A percentile compares a stretch with the other conserved stretches of the same genome.
phyloP scores from a whole-genome alignment of 2,329 filamentous ascomycete genomes.

The Plenodomus lindquistii region DNA sequence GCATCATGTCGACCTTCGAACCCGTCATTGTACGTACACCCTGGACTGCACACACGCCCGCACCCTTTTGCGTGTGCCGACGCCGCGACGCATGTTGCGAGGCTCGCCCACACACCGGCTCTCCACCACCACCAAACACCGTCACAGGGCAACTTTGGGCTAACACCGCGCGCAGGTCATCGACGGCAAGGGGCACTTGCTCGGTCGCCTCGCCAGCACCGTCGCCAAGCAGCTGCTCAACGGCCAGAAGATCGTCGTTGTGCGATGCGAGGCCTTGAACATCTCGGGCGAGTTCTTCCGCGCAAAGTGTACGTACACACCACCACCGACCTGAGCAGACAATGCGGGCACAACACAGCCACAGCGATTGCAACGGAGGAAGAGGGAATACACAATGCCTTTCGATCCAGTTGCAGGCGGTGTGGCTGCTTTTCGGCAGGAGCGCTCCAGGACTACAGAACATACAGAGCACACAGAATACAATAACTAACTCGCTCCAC shows the following conservation, averaged over 20 bases:
- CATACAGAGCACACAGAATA: conserved; percentile 7
- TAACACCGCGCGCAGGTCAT: conserved; percentile 65
- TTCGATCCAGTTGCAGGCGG: not conserved
- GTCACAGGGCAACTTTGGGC: conserved; percentile 18
- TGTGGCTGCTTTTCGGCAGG: conserved; percentile 16
- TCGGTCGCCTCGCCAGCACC: conserved; percentile 96
- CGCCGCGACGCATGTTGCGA: conserved; percentile 11
- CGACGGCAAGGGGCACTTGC: conserved; percentile 99
- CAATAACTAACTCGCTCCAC: conserved; percentile 43
- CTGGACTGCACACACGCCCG: conserved; percentile 15
- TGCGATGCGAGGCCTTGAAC: conserved; percentile 98
- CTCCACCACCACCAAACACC: conserved; percentile 7
- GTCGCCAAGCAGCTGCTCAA: conserved; percentile 99
- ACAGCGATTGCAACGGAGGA: conserved; percentile 11
- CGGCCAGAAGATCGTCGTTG: conserved; percentile 99
- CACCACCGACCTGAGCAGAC: conserved; percentile 15
- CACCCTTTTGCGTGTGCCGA: not conserved
- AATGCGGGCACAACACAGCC: conserved; percentile 16
- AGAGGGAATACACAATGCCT: not conserved
- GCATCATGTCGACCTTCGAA: conserved; percentile 68
- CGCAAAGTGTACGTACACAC: conserved; percentile 88
- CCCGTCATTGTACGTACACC: conserved; percentile 63
- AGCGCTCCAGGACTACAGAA: not conserved
- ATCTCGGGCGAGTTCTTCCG: conserved; percentile 99
- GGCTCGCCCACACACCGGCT: conserved; percentile 12